Percentiles rank a stretch among this genome's conserved stretches.
Evolutionary conservation across 176 grass and related monocot genomes (phyloP).

Genomic region (barley (Hordeum vulgare)): MorexV3_pseudomolecules_assembly NC_058518.1:458496041-458496540

Average conservation of each 20-base stretch:
- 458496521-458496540: background rate
- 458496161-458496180: no score
- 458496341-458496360: conserved; percentile 30
- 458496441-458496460: conserved; percentile 13
- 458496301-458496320: conserved; percentile 19
- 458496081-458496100: background rate
- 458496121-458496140: background rate
- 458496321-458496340: conserved; percentile 34
- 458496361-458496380: conserved; percentile 41
- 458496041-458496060: background rate
- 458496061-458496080: background rate
- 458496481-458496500: conserved; percentile 18
- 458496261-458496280: conserved; percentile 29
- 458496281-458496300: conserved; percentile 57
- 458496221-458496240: conserved; percentile 39
- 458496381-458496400: conserved; percentile 50
- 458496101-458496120: background rate
- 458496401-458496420: conserved; percentile 50
- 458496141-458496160: background rate
- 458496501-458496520: conserved; percentile 19
- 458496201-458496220: background rate
- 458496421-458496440: conserved; percentile 43
- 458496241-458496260: background rate
- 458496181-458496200: background rate
- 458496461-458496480: background rate